A percentile compares a stretch with the other conserved stretches of the same genome.
These are phyloP conservation scores for Phoma herbarum DNA, from an alignment of 2,329 filamentous ascomycete species.

Conservation along the genomic window DNA sequence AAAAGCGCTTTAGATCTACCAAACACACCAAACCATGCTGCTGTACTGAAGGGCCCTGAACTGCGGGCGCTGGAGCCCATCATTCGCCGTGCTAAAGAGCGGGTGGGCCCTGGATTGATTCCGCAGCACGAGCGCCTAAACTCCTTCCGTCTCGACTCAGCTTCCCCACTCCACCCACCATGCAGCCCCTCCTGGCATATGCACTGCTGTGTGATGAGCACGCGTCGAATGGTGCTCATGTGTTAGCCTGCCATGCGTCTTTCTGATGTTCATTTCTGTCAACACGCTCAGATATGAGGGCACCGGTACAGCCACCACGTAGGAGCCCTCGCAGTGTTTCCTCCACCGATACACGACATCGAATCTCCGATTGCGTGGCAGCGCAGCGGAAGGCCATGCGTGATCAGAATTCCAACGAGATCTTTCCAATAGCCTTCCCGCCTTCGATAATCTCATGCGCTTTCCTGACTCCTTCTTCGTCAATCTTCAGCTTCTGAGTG, in stretches of 20 bases:
- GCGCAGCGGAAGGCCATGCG: too few relatives aligned
- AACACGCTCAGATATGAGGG: not conserved
- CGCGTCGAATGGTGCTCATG: slow-evolving; percentile 33
- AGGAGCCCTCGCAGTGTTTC: slow-evolving; percentile 1
- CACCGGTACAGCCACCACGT: not conserved
- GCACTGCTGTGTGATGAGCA: slow-evolving; percentile 25
- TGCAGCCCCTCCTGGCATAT: slow-evolving; percentile 3
- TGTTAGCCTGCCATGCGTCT: slow-evolving; percentile 12
- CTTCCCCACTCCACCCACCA: slow-evolving; percentile 2
- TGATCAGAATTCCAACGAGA: not conserved
- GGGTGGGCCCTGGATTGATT: not conserved
- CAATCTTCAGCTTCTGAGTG: not conserved
- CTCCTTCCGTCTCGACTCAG: slow-evolving; percentile 9
- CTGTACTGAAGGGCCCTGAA: not conserved
- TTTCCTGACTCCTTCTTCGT: not conserved
- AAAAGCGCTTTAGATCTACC: too few relatives aligned
- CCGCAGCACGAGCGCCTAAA: slow-evolving; percentile 6
- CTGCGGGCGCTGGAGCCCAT: not conserved
- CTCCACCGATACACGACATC: too few relatives aligned
- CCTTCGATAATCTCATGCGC: not conserved
- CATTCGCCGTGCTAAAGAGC: not conserved
- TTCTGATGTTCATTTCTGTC: not conserved
- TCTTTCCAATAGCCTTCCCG: not conserved
- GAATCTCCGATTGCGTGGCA: too few relatives aligned
- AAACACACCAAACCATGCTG: not conserved